Evolutionary conservation across 805 yeast species (phyloP), one percentile per base, ranked within the genome.

Genomic region (Candida xyloterini): DNA sequence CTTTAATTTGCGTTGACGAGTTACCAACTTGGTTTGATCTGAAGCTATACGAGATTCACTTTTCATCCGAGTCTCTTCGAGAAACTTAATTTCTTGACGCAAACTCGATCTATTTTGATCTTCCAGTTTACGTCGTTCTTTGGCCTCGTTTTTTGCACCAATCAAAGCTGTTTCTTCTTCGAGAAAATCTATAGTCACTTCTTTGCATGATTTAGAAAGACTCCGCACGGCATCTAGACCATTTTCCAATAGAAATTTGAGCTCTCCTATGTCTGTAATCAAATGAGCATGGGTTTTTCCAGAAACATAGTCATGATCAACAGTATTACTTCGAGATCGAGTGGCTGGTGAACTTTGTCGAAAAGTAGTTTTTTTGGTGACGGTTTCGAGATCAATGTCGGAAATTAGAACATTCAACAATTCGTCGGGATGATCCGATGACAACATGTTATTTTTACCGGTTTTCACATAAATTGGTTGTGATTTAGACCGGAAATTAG

Each of bases 391-490:
- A 39, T 65, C 65, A 20, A 48, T 52, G 24, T 60, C 65, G 15
- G 60, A 60, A 7, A 70, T 56, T 15, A 68, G 50, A 16, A 57
- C 51, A 35, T 56, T 56, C 37, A 68, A 52, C 27, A 69, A 48
- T 28, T 57, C 61, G 28, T 67, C 69, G 1, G 73, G 71, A 42
- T 66, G 66, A 32, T 64, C 68, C 33, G 61, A 43, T 13, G 57
- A 51, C 10, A 57, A 44, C n/a, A 52, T 42, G 10, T 39, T 40
- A 18, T 47, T 38, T 13, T 50, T 49, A 8, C 64, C 58, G 1
- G 76, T 70, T 44, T 66, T 67, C 43, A 71, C 61, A 43, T 56
- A 67, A 2, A 68, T 59, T 0, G 74, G 60, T 15, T 61, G 59
- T 32, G 72, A 65, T 42, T 64, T 67, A 4, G 74, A 63, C 44